These are phyloP conservation scores for Metroxylon sagu DNA, from an alignment of 176 grass and related monocot genomes.

Conservation along the genomic window DNA sequence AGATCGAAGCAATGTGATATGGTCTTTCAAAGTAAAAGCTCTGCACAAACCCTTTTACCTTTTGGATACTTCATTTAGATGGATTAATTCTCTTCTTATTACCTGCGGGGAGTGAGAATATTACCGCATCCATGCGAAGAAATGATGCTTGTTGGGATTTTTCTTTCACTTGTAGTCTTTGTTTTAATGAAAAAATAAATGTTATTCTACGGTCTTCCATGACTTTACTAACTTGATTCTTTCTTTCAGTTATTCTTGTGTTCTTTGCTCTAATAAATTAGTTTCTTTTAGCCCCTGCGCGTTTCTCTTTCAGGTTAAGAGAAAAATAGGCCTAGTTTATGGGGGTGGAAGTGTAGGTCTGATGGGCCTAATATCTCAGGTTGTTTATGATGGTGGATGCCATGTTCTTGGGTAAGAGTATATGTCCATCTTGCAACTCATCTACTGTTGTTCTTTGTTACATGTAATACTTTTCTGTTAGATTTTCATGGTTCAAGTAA, in stretches of 20 bases:
- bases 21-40: too few relatives aligned
- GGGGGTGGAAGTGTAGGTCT: conserved; percentile 89
- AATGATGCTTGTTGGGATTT: too few relatives aligned
- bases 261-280: neutral
- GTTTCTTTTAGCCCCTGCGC: conserved; percentile 4
- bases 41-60: too few relatives aligned
- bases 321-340: conserved; percentile 78
- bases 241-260: neutral
- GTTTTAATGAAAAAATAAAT: too few relatives aligned
- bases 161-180: too few relatives aligned
- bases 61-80: too few relatives aligned
- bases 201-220: neutral
- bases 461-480: neutral
- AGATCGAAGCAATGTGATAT: too few relatives aligned
- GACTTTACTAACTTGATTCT: neutral
- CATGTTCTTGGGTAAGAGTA: conserved; percentile 70
- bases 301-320: conserved; percentile 44
- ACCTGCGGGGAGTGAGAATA: too few relatives aligned
- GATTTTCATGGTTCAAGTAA: neutral
- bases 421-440: too few relatives aligned
- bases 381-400: conserved; percentile 74
- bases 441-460: neutral
- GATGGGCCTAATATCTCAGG: conserved; percentile 81
- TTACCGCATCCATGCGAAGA: too few relatives aligned
- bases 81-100: too few relatives aligned